A percentile compares a stretch with the other conserved stretches of the same genome.
Conservation (phyloP, 805 yeast genomes). For the Cyberlindnera samutprakarnensis region DNA sequence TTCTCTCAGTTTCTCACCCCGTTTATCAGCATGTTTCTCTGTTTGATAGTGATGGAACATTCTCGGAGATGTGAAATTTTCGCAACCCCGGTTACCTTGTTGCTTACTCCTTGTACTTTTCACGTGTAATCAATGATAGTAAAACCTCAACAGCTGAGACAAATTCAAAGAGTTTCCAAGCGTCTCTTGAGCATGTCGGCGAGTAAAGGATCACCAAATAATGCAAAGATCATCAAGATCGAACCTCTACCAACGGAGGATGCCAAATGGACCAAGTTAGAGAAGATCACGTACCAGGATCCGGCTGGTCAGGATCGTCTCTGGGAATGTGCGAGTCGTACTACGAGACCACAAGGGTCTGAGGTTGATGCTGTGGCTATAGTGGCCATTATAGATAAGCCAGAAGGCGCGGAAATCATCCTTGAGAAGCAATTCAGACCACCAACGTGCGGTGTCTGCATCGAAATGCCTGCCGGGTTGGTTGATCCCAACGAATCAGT, state of each 20-base stretch:
- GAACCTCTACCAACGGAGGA: slow-evolving; percentile 31
- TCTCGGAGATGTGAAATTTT: no score
- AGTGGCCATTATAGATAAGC: slow-evolving; percentile 56
- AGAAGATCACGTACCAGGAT: slow-evolving; percentile 62
- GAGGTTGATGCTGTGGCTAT: slow-evolving; percentile 89
- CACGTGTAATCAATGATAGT: no score
- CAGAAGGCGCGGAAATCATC: slow-evolving; percentile 40
- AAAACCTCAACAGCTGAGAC: no score
- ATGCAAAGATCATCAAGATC: slow-evolving; percentile 25
- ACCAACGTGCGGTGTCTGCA: slow-evolving; percentile 80
- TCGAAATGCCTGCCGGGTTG: slow-evolving; percentile 94
- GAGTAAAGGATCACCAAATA: slow-evolving; percentile 28
- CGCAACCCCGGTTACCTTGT: no score
- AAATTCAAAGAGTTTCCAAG: neutral
- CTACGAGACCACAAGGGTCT: slow-evolving; percentile 22
- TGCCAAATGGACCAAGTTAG: slow-evolving; percentile 62
- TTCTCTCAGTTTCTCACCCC: no score
- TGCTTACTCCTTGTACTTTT: no score
- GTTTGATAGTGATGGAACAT: no score
- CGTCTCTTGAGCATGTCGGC: slow-evolving; percentile 7
- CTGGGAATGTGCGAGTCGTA: slow-evolving; percentile 82
- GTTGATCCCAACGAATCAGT: slow-evolving; percentile 78
- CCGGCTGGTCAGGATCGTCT: slow-evolving; percentile 63
- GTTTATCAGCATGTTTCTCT: no score
- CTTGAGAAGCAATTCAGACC: slow-evolving; percentile 91